Percentiles rank a stretch among this genome's conserved stretches.
Evolutionary conservation across 1,284 basidiomycete genomes (phyloP).

Genomic region (Melampsora larici-populina): DNA sequence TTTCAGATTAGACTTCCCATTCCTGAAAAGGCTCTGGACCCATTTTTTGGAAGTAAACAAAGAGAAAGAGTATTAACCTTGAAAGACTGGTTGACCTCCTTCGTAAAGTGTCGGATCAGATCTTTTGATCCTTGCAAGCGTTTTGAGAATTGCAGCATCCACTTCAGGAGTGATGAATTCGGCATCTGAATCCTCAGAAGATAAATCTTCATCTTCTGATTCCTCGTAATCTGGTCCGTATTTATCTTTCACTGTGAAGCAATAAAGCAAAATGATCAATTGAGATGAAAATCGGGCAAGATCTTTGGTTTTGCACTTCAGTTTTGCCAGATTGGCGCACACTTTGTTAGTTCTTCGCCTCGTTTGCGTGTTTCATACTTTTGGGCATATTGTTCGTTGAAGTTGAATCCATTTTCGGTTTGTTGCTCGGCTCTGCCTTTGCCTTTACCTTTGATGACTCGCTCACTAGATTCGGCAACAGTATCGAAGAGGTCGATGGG

Average conservation of each 20-base stretch:
- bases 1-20: too few relatives aligned
- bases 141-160: conserved; percentile 90
- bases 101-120: conserved; percentile 84
- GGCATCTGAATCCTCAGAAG: conserved; percentile 88
- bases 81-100: conserved; percentile 66
- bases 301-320: background rate
- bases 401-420: conserved; percentile 62
- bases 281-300: background rate
- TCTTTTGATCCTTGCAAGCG: conserved; percentile 76
- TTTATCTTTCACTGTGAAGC: conserved; percentile 70
- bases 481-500: conserved; percentile 29
- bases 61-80: conserved; percentile 59
- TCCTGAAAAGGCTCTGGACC: background rate
- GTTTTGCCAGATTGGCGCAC: conserved; percentile 58
- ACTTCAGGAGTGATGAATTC: conserved; percentile 90
- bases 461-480: conserved; percentile 1
- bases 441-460: background rate
- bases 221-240: conserved; percentile 69
- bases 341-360: conserved; percentile 71
- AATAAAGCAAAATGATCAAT: conserved; percentile 18
- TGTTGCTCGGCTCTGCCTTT: conserved; percentile 7
- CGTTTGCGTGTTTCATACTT: conserved; percentile 76
- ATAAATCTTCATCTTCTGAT: conserved; percentile 59
- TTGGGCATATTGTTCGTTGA: conserved; percentile 78
- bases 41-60: background rate